Base-by-base conservation (phyloP, 306 rosid species). In the Sicyos baderoa region DNA sequence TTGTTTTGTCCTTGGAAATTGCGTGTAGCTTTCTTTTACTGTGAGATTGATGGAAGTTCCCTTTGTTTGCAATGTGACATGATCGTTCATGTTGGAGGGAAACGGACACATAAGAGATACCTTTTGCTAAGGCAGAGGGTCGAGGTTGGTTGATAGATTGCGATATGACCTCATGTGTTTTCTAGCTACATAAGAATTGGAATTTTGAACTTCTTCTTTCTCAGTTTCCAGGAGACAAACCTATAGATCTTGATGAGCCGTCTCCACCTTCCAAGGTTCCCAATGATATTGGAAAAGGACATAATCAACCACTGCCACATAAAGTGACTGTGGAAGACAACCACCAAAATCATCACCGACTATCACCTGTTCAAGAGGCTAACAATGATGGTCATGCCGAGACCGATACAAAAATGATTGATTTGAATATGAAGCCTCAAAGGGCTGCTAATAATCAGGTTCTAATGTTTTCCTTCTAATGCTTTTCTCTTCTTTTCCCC, bases 141-240 rank as follows among this genome's bases (percentile, higher is more conserved):
- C 21, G 87, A 85, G 89, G 87, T 85, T 71, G 72, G 83, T 78
- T 55, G 64, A 58, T 74, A 70, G 51, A 49, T 37, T 52, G 7
- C 54, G n/a, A 9, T 11, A 22, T 3, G 22, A 17, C 51, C 35
- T 45, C 51, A 23, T 17, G 25, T 23, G n/a, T 21, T 27, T 53
- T 72, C 49, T 54, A 50, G 19, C 19, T 45, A 69, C 61, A 0
- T 72, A 12, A 11, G 52, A 7, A 53, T 61, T 75, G 48, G 32
- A 64, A 59, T 53, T 35, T 78, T 70, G 68, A 52, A 11, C 77
- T 69, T 82, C 9, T 37, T 48, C 15, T 73, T 58, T 72, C 47
- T 19, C 75, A 93, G 99, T 90, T 93, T 82, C 99, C 99, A 70
- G 99, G 95, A 59, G 97, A 90, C 79, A 88, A 86, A 80, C 78